A percentile compares a stretch with the other conserved stretches of the same genome.
Conservation (phyloP, 768 basidiomycete species). For the Kwoniella shandongensis region DNA sequence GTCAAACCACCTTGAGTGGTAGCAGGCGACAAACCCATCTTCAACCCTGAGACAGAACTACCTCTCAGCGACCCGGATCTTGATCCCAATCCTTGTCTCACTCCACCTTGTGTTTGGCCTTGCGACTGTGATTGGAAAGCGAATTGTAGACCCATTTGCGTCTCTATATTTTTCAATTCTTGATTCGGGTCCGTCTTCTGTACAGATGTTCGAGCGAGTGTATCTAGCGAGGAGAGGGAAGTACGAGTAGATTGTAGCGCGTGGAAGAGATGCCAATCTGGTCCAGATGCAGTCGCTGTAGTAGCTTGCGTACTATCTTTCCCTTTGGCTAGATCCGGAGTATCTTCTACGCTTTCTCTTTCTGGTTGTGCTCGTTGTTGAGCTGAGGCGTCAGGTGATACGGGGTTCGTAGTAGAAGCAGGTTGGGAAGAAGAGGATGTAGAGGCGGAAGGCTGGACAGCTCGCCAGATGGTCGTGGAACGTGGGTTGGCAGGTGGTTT, state of each 20-base stretch:
- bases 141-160: slow-evolving; percentile 10
- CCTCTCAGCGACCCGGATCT: neutral
- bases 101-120: neutral
- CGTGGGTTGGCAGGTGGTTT: slow-evolving; percentile 44
- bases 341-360: no score
- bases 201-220: slow-evolving; percentile 14
- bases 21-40: slow-evolving; percentile 4
- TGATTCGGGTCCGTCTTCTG: slow-evolving; percentile 14
- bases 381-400: neutral
- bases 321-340: neutral
- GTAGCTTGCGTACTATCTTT: slow-evolving; percentile 5
- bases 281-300: slow-evolving; percentile 7
- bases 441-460: slow-evolving; percentile 23
- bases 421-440: slow-evolving; percentile 1
- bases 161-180: slow-evolving; percentile 26
- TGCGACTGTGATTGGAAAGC: slow-evolving; percentile 1
- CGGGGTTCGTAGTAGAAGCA: neutral
- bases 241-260: slow-evolving; percentile 27
- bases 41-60: neutral
- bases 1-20: no score
- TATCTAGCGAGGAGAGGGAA: slow-evolving; percentile 19
- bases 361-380: no score
- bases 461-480: slow-evolving; percentile 36
- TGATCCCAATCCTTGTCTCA: neutral
- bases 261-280: slow-evolving; percentile 39